Base-by-base conservation (phyloP, 1,284 basidiomycete genomes). In the Apiotrichum akiyoshidainum region DNA sequence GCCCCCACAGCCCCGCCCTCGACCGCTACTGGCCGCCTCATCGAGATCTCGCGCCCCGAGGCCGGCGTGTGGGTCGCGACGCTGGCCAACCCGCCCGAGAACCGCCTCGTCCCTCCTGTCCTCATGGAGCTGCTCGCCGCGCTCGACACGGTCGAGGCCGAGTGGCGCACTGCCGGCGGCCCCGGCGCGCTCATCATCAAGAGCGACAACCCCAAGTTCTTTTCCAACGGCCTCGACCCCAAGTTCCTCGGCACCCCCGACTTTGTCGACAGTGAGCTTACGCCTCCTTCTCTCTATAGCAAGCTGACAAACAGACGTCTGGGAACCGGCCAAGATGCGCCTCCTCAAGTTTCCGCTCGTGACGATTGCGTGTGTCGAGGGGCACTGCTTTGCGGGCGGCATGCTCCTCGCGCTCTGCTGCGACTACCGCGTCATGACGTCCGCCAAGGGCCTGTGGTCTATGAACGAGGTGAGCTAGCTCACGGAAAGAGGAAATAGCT, bases 391-490 rank as follows among this genome's bases (percentile, higher is more conserved):
- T 73, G 93, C 92, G 2, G 93, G 83, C 13, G 93, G 86, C 10
- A 86, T 91, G 70, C 85, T 91, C 68, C 79, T 94, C 17, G 84
- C 89, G 1, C 78, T 94, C 50, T 83, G 83, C 5, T 95, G 92
- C 74, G 93, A 97, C 74, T 94, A 91, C 77, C 84, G 93, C 22
- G 82, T 96, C 54, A 92, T 94, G 86, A 87, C 89, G 62, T 87
- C 86, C 19, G 87, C 83, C 65, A 85, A 84, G 68, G 87, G 88
- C 5, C 92, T 89, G 85, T 78, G 91, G 57, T 90, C 85, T 73
- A 94, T 96, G 91, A 96, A 95, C 72, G 93, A 97, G 89, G 47
- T 55, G 41, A 35, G 33, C 37, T 12, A 21, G 37, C 11, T 39
- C 2, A 4, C 5, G 41, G 7, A 4, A n/a, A n/a, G n/a, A n/a